These are phyloP conservation scores for Punica granatum DNA, from an alignment of 345 rosid species.

Conservation along the genomic window DNA sequence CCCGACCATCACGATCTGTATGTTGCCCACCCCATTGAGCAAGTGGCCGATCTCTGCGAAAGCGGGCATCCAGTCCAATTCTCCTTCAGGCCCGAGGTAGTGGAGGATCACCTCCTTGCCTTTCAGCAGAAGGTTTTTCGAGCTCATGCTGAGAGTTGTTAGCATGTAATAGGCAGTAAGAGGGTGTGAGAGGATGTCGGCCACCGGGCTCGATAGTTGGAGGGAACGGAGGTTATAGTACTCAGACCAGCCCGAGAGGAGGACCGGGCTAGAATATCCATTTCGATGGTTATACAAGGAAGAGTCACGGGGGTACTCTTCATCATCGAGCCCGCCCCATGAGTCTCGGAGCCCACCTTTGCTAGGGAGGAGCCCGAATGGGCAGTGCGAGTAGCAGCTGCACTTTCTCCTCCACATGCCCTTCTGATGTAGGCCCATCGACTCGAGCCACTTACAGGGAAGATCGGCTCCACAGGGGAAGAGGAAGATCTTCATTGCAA, in stretches of 20 bases:
- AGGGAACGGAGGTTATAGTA: slow-evolving; percentile 41
- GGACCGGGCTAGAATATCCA: slow-evolving; percentile 24
- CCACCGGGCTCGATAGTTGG: slow-evolving; percentile 46
- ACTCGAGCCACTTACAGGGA: slow-evolving; percentile 48
- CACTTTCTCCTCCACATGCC: slow-evolving; percentile 68
- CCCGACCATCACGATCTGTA: slow-evolving; percentile 40
- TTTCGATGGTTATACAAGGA: slow-evolving; percentile 26
- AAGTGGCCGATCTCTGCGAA: slow-evolving; percentile 36
- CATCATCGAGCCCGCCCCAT: slow-evolving; percentile 45
- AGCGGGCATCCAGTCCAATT: slow-evolving; percentile 39
- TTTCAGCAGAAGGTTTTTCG: slow-evolving; percentile 39
- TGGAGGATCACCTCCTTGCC: slow-evolving; percentile 35
- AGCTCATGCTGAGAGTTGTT: slow-evolving; percentile 35
- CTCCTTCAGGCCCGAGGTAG: slow-evolving; percentile 41
- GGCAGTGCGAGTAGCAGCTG: slow-evolving; percentile 38
- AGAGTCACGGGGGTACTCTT: slow-evolving; percentile 38
- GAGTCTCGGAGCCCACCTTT: slow-evolving; percentile 20
- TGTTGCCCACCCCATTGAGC: slow-evolving; percentile 32
- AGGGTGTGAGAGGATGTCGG: slow-evolving; percentile 44
- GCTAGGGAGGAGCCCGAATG: slow-evolving; percentile 29
- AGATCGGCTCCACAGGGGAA: slow-evolving; percentile 39
- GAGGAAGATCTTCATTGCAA: slow-evolving; percentile 35
- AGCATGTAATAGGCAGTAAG: slow-evolving; percentile 44
- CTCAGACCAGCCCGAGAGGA: slow-evolving; percentile 47
- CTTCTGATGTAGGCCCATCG: slow-evolving; percentile 42